Base-by-base conservation (phyloP, 2,329 filamentous ascomycete genomes). In the Cucurbitaria berberidis region DNA sequence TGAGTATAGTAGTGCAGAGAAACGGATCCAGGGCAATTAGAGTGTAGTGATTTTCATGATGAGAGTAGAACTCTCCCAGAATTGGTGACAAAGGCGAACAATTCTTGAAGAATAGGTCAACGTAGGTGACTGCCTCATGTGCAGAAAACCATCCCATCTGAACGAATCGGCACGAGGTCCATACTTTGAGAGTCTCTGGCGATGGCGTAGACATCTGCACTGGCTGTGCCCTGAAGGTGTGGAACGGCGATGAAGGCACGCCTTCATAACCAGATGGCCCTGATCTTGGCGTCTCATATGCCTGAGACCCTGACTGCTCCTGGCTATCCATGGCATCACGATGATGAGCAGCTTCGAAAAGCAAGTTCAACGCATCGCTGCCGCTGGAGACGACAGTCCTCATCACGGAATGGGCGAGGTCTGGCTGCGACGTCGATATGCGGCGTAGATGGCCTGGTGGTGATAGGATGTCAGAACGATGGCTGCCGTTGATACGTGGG, bases 71-170 rank as follows among this genome's bases (percentile, higher is more conserved):
- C 40, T 80, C 75, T 2, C 76, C 78, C 3, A 82, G 66, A 3
- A 84, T 80, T 0, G 81, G 81, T 1, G 82, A 82, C 22, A 84
- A 56, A 1, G 77, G 76, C 5, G 78, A 80, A 62, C 82, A 78
- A 27, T 83, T 81, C 49, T 78, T 76, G 67, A 80, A 83, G 61
- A 83, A 76, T 73, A 82, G 51, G 54, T 84, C 81, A 40, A 84
- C 72, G 49, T 82, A 82, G 1, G 77, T 80, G 1, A 84, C 76
- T 9, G 81, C 81, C 61, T 84, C 82, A 48, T 79, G 75, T 3
- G 82, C 80, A 0, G 80, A 80, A 48, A 84, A 80, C 81, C 81
- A 84, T 0, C 81, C 82, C 80, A 82, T 82, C 51, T 78, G 79
- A 16, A 83, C 81, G 59, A 83, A 84, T 0, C 81, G 77, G 60